phyloP scores from a whole-genome alignment of 2,329 filamentous ascomycete species.

The Arthrobotrys pseudoclavata region DNA sequence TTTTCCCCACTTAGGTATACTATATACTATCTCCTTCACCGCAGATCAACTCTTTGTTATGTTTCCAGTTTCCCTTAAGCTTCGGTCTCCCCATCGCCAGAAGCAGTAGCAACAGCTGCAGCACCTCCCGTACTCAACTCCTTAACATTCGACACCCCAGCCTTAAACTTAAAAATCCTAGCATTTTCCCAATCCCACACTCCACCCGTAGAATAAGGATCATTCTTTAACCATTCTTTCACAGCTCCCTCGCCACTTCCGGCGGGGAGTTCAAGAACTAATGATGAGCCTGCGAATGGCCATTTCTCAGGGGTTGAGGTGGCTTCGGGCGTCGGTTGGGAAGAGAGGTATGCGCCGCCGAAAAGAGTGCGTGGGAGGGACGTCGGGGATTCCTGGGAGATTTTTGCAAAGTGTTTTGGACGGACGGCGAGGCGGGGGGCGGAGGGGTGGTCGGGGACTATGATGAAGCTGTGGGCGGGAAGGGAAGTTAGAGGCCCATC shows the following conservation, averaged over 20 bases:
- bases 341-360: constrained; percentile 49
- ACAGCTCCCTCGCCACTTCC: constrained; percentile 44
- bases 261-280: constrained; percentile 43
- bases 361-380: constrained; percentile 29
- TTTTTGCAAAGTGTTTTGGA: constrained; percentile 48
- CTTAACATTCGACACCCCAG: constrained; percentile 49
- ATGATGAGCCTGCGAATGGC: constrained; percentile 39
- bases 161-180: constrained; percentile 50
- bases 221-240: constrained; percentile 42
- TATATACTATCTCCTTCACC: neutral
- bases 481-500: neutral
- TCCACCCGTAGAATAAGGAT: constrained; percentile 49
- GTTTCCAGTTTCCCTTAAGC: neutral
- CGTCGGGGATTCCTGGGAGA: constrained; percentile 21
- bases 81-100: neutral
- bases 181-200: constrained; percentile 59
- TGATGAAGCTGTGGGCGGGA: constrained; percentile 53
- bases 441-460: constrained; percentile 49
- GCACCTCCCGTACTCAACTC: constrained; percentile 17
- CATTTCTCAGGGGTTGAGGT: constrained; percentile 15
- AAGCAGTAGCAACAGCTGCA: neutral
- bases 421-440: constrained; percentile 48
- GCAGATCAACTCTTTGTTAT: neutral
- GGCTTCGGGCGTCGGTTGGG: constrained; percentile 26
- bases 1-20: neutral